Base-by-base conservation (phyloP, 106 monocot species). In the Dendrobium officinale region DNA sequence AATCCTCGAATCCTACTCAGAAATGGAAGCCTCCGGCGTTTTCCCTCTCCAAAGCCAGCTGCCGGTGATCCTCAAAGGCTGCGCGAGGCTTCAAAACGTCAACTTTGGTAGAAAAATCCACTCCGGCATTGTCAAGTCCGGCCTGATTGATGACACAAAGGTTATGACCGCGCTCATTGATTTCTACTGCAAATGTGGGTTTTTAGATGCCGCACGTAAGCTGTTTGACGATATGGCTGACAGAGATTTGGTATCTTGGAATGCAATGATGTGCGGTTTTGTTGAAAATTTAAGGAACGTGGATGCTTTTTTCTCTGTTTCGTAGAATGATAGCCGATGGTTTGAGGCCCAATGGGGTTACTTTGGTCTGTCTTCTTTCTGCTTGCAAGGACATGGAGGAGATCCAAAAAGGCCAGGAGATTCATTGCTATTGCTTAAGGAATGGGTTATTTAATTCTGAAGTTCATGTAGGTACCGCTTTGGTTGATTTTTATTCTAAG, bases 401-500 rank as follows among this genome's bases (percentile, higher is more conserved):
- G 76, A 70, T 77, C 5, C 77, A 67, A 31, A 19, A 78, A 22
- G 85, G 85, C 54, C 67, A 58, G 29, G 77, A 68, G 42, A 72
- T 81, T 42, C 85, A 85, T 42, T 81, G 85, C 56, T 81, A 85
- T 55, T 81, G 85, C 77, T 77, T 85, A 72, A 81, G 81, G 43
- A 80, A 56, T 15, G 80, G 85, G 70, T 77, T 85, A 17, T 67
- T 85, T 5, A 42, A 73, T 68, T 56, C 42, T 7, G 81, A 77
- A 17, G 77, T 72, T 45, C 81, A 78, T 77, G 31, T 85, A 0
- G 85, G 85, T n/a, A 78, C 85, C 20, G 22, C 85, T 43, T 73
- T 85, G 81, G 77, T 85, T 41, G 81, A 81, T 44, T 85, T 85
- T 56, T 85, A 85, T 55, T 85, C 81, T 0, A 55, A 43, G 55